Evolutionary conservation across 148 eudicot species (phyloP), one percentile per base, ranked within the genome.

Genomic region (Polygonum maritimum): DNA sequence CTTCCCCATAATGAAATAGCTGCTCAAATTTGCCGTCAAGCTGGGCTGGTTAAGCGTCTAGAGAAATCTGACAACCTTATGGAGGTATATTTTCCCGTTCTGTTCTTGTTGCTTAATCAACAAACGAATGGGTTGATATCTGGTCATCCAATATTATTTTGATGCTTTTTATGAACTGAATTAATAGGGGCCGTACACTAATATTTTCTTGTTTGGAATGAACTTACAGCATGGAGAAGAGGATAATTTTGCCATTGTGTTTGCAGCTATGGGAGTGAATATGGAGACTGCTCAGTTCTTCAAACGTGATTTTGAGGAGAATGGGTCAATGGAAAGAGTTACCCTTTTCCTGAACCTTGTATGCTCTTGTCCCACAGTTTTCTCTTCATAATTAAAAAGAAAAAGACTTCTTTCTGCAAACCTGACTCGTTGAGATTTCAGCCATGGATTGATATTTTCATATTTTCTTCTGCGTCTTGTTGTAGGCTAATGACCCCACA

Each of bases 201-300:
- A 15, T 67, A 38, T 67, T 67, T 67, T 36, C 21, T 67, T 14
- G 44, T 67, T 15, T 67, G 5, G 4, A 67, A 35, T 16, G 38
- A 67, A 67, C 36, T 36, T 67, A 36, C 71, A 67, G 71, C 89
- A 79, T 70, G 90, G 78, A 40, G 96, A 82, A 86, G 99, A 95
- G 80, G 99, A 95, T 87, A 92, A 92, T 80, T 95, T 95, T 89
- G 99, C 99, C 77, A 95, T 95, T 86, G 97, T 95, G 21, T 95
- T 95, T 85, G 99, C 99, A 36, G 99, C 99, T 63, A 95, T 95
- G 99, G 99, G 99, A 79, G 99, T 95, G 76, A 95, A 95, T 84
- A 95, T 95, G 99, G 99, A 92, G 86, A 95, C 97, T 18, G 97
- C 99, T 48, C 99, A 95, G 85, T 95, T 95, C 79, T 95, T 95